These are phyloP conservation scores for Podila epicladia DNA, from an alignment of 192 early-diverging fungal genomes.

Conservation along the genomic window DNA sequence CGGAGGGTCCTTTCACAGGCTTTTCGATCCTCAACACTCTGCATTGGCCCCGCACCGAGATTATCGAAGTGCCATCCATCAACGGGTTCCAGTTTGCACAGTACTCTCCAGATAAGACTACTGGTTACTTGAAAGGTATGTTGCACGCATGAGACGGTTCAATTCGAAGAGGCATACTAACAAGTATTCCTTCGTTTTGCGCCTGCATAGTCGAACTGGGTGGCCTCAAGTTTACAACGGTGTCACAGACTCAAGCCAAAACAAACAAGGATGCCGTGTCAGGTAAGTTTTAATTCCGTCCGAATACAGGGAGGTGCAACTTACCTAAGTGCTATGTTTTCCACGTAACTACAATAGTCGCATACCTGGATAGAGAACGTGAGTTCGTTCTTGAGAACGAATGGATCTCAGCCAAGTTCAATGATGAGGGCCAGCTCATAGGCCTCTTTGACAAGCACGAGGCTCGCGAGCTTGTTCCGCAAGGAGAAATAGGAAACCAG, in stretches of 20 bases:
- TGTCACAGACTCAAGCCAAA: background rate
- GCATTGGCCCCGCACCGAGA: conserved; percentile 73
- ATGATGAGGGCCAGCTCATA: conserved; percentile 76
- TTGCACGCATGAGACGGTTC: background rate
- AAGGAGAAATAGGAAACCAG: conserved; percentile 74
- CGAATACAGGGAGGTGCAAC: too few relatives aligned
- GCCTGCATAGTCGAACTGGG: background rate
- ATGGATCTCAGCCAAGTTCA: conserved; percentile 76
- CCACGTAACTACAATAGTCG: background rate
- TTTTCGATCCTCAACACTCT: conserved; percentile 73
- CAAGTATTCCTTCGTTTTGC: background rate
- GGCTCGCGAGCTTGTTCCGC: conserved; percentile 65
- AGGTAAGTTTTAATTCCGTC: too few relatives aligned
- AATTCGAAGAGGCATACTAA: background rate
- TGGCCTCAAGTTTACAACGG: background rate
- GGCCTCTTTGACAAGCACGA: conserved; percentile 69
- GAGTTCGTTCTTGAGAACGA: conserved; percentile 78
- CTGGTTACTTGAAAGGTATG: conserved; percentile 56
- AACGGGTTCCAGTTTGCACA: conserved; percentile 55
- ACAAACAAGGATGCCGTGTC: background rate
- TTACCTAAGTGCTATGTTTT: too few relatives aligned
- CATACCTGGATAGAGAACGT: conserved; percentile 9
- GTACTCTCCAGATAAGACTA: conserved; percentile 51
- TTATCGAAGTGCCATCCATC: conserved; percentile 68
- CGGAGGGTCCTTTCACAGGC: background rate